A percentile compares a stretch with the other conserved stretches of the same genome.
These are phyloP conservation scores for Penicillium thymicola DNA, from an alignment of 2,329 filamentous ascomycete genomes.

Conservation along the genomic window DNA sequence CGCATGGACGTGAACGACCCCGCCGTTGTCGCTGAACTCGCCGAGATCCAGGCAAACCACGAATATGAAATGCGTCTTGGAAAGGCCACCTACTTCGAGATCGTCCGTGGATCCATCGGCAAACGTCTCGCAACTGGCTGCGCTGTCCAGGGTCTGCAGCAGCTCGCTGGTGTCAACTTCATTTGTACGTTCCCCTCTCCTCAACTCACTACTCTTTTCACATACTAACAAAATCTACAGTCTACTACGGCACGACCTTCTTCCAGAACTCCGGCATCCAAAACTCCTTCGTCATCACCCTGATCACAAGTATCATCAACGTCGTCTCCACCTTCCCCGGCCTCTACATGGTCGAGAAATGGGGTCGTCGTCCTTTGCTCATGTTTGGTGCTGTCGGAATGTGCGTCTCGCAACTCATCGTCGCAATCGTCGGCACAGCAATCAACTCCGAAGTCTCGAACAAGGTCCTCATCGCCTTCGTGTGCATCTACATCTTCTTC, in stretches of 20 bases:
- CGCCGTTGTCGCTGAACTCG: constrained; percentile 69
- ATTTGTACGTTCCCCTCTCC: constrained; percentile 26
- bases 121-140: constrained; percentile 40
- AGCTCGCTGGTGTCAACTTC: constrained; percentile 43
- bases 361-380: constrained; percentile 47
- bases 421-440: constrained; percentile 48
- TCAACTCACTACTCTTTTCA: too few species aligned
- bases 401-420: constrained; percentile 48
- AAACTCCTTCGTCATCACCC: constrained; percentile 45
- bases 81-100: constrained; percentile 8
- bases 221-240: neutral
- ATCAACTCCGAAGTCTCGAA: constrained; percentile 36
- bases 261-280: constrained; percentile 37
- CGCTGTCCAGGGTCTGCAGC: constrained; percentile 38
- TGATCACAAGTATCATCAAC: constrained; percentile 49
- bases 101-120: constrained; percentile 27
- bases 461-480: constrained; percentile 46
- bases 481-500: constrained; percentile 49
- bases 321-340: constrained; percentile 47
- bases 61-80: constrained; percentile 63
- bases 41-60: constrained; percentile 83
- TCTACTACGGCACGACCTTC: constrained; percentile 41
- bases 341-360: constrained; percentile 49
- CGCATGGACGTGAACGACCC: constrained; percentile 65
- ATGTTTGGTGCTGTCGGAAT: constrained; percentile 43